phyloP scores from a whole-genome alignment of 768 basidiomycete species.

The Mycena epipterygia region DNA sequence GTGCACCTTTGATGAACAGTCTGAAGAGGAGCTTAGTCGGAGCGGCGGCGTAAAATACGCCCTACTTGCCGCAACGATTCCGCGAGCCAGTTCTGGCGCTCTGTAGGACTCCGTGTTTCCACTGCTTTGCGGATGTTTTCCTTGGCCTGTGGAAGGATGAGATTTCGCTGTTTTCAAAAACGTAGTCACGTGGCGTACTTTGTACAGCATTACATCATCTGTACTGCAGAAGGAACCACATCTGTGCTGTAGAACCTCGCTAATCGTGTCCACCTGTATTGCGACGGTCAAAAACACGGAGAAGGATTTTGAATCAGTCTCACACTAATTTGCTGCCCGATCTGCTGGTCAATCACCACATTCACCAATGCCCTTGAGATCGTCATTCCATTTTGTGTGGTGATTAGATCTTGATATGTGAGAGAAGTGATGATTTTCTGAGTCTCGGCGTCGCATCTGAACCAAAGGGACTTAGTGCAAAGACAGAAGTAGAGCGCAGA shows the following conservation, averaged over 20 bases:
- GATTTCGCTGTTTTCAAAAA: conserved; percentile 20
- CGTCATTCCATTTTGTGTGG: conserved; percentile 87
- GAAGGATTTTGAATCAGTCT: conserved; percentile 42
- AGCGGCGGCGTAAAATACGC: conserved; percentile 2
- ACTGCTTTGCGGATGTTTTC: conserved; percentile 94
- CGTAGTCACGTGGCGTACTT: conserved; percentile 63
- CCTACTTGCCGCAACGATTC: conserved; percentile 85
- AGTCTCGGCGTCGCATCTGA: conserved; percentile 78
- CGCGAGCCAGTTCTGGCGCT: conserved; percentile 83
- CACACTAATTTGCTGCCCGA: conserved; percentile 95
- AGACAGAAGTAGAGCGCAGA: conserved; percentile 5
- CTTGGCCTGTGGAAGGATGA: conserved; percentile 72
- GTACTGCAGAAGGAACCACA: conserved; percentile 99
- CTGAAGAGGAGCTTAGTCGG: conserved; percentile 54
- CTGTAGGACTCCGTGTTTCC: conserved; percentile 79
- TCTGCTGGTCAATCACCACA: conserved; percentile 97
- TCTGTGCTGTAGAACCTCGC: conserved; percentile 92
- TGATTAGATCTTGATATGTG: conserved; percentile 91
- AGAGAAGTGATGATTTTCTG: conserved; percentile 78
- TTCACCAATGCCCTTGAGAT: conserved; percentile 93
- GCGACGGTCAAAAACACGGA: conserved; percentile 28
- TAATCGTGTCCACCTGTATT: conserved; percentile 92
- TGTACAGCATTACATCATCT: conserved; percentile 98
- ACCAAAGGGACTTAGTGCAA: conserved; percentile 12
- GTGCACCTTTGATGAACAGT: conserved; percentile 90